Percentiles rank a stretch among this genome's conserved stretches.
Evolutionary conservation across 2,329 filamentous ascomycete genomes (phyloP).

Genomic region (Aspergillus ibericus): DNA sequence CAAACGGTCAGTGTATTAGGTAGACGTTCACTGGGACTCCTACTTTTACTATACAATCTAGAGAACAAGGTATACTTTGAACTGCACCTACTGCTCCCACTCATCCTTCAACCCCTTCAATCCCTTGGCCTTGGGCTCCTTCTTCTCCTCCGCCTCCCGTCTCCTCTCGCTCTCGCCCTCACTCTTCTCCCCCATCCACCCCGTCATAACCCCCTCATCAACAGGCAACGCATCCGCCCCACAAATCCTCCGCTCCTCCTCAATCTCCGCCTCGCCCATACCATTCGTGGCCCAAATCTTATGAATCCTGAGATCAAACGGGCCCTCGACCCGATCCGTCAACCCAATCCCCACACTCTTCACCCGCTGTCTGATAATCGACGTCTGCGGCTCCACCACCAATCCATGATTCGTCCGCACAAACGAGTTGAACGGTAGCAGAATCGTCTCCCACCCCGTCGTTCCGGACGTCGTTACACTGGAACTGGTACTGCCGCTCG

Average conservation of each 20-base stretch:
- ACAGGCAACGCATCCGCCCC: constrained; percentile 39
- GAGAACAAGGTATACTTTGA: constrained; percentile 10
- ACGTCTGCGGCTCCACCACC: constrained; percentile 88
- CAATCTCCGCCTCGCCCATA: constrained; percentile 41
- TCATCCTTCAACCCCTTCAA: constrained; percentile 37
- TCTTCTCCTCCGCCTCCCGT: constrained; percentile 8
- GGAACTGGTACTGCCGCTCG: constrained; percentile 26
- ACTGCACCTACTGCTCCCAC: constrained; percentile 28
- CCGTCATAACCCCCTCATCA: constrained; percentile 35
- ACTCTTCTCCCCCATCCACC: constrained; percentile 23
- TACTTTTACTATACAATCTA: constrained; percentile 17
- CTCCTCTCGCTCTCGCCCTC: constrained; percentile 5
- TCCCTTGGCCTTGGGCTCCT: constrained; percentile 30
- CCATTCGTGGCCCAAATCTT: constrained; percentile 89
- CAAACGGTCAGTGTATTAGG: not conserved
- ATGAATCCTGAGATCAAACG: constrained; percentile 83
- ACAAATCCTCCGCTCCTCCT: constrained; percentile 44
- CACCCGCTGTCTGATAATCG: constrained; percentile 83
- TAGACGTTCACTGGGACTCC: not conserved
- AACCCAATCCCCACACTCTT: constrained; percentile 81
- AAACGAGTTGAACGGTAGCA: constrained; percentile 88
- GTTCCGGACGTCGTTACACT: constrained; percentile 59
- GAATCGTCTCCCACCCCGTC: constrained; percentile 92
- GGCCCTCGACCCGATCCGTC: constrained; percentile 84
- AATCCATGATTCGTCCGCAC: constrained; percentile 91